Evolutionary conservation across 306 rosid genomes (phyloP).

Genomic region (Amphicarpaea edgeworthii): DNA sequence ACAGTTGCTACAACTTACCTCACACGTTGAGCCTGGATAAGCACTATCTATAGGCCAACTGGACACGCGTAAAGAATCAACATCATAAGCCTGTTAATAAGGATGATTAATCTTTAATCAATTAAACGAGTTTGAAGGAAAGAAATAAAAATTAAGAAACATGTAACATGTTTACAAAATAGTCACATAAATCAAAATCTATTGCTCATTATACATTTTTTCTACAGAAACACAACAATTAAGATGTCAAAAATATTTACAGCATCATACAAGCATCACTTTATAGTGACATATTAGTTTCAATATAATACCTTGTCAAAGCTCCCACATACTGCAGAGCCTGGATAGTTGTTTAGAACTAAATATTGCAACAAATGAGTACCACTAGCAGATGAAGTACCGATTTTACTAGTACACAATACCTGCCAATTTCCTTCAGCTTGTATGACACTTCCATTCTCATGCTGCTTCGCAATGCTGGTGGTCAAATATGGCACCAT

Average conservation of each 20-base stretch:
- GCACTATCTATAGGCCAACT: conserved; percentile 55
- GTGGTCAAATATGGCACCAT: conserved; percentile 49
- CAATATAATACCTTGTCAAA: neutral
- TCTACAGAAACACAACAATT: conserved; percentile 21
- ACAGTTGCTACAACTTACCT: conserved; percentile 43
- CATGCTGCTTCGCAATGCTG: conserved; percentile 46
- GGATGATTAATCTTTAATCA: conserved; percentile 38
- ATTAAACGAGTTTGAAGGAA: conserved; percentile 35
- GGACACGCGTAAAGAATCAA: conserved; percentile 45
- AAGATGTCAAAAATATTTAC: neutral
- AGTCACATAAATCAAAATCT: neutral
- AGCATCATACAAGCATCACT: conserved; percentile 5
- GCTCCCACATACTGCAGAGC: conserved; percentile 7
- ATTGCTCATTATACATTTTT: neutral
- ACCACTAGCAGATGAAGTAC: conserved; percentile 10
- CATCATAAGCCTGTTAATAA: conserved; percentile 56
- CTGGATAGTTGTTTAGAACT: conserved; percentile 8
- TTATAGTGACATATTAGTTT: conserved; percentile 14
- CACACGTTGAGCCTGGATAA: conserved; percentile 44
- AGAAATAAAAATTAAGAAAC: conserved; percentile 8
- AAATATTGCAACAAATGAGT: conserved; percentile 18
- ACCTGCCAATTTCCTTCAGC: conserved; percentile 74
- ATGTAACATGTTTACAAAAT: neutral
- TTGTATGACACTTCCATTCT: conserved; percentile 49
- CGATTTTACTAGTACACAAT: conserved; percentile 28